Base-by-base conservation (phyloP, 1,284 basidiomycete genomes). In the Cutaneotrichosporon dermatis region DNA sequence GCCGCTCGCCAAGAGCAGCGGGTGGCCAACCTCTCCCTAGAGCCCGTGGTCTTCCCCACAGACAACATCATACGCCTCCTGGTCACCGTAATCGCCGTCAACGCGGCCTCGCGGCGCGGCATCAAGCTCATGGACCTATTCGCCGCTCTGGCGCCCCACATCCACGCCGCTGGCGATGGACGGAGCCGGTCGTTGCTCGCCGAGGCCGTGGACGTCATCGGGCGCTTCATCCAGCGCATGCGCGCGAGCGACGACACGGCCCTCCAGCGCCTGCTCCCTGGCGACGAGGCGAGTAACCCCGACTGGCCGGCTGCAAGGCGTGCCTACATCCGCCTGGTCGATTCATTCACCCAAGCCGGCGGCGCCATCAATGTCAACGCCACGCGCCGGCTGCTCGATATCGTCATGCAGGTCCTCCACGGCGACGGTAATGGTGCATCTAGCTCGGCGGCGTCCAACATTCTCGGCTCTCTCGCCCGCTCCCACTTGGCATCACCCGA, bases 81-180 rank as follows among this genome's bases (percentile, higher is more conserved):
- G 68, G 80, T 90, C 37, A 90, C 88, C 3, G 86, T 90, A 61
- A 89, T 91, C 57, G 88, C 88, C 3, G 86, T 89, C 62, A 86
- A 89, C 70, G 82, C 86, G 9, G 80, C 83, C 0, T 84, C 85
- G 48, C 73, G 81, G 25, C 84, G 88, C 25, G 86, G 87, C 1
- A 82, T 88, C 66, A 81, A 85, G 57, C 89, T 90, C 74, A 76
- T 90, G 36, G 80, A 80, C 4, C 79, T 88, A 13, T 80, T 91
- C 37, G 81, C 84, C 4, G 80, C 80, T 43, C 76, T 89, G 39
- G 76, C 83, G 0, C 85, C 86, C 1, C 72, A 82, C 59, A 77
- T 90, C 25, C 86, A 85, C 66, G 78, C 81, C 0, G 46, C 13
- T 4, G 53, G 13, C 2, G 56, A 58, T 46, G 13, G 44, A 7